These are phyloP conservation scores for Ophiostoma angusticollis DNA, from an alignment of 2,329 filamentous ascomycete species.

Conservation along the genomic window DNA sequence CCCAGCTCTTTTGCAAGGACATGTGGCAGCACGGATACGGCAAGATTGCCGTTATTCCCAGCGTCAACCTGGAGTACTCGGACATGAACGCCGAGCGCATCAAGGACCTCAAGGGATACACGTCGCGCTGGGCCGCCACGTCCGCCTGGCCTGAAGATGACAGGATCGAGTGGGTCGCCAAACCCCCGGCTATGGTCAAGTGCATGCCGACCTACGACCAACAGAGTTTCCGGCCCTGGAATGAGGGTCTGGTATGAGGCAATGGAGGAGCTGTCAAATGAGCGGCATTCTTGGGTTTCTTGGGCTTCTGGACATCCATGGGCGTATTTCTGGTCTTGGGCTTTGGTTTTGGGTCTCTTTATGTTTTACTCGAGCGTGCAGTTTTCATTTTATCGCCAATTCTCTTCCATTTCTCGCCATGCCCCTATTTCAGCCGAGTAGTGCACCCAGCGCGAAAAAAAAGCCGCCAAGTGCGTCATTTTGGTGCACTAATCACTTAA, in stretches of 20 bases:
- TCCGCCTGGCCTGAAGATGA: conserved; percentile 17
- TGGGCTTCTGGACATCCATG: background rate
- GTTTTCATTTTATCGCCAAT: no score
- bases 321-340: no score
- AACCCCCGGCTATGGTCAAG: conserved; percentile 33
- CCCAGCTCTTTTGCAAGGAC: conserved; percentile 44
- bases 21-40: conserved; percentile 36
- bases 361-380: no score
- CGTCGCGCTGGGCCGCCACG: conserved; percentile 22
- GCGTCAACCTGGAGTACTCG: conserved; percentile 42
- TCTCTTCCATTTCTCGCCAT: no score
- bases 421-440: no score
- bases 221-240: conserved; percentile 31
- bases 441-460: no score
- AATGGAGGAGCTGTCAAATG: no score
- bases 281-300: no score
- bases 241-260: conserved; percentile 16
- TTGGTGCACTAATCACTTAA: no score
- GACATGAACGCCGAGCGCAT: conserved; percentile 30
- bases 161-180: conserved; percentile 28
- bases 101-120: conserved; percentile 38
- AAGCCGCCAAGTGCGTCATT: no score
- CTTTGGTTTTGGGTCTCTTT: no score
- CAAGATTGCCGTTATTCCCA: conserved; percentile 43
- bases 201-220: conserved; percentile 32